Evolutionary conservation across 345 rosid species (phyloP), one percentile per base, ranked within the genome.

Genomic region (Acer campestre): DNA sequence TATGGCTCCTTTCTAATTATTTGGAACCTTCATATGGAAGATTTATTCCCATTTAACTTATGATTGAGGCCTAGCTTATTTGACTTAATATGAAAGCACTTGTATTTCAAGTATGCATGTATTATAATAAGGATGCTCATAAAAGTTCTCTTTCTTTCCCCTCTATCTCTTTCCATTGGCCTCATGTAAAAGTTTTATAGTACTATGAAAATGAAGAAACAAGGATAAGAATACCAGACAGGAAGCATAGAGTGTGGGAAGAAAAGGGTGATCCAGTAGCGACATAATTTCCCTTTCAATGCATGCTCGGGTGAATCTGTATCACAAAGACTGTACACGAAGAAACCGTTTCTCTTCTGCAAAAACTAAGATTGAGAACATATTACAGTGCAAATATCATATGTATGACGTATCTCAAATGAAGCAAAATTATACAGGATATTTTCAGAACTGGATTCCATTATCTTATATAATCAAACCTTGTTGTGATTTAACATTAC

Each of bases 261-360:
- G 97, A 78, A 96, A 96, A 70, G 99, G 98, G 85, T 96, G 98
- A 86, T 96, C 99, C 81, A 96, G 82, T 78, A 80, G 89, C 17
- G 97, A 86, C 79, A 91, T 92, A 51, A 96, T 96, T 84, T 93
- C 99, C 84, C 98, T 88, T 88, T 96, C 99, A 72, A 88, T 78
- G 84, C 98, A 89, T 77, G 98, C 92, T 85, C 99, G 89, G 80
- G 94, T 98, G 27, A 69, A 93, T 98, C 97, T 91, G 89, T 61
- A 75, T 40, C 64, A 42, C 17, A 70, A 64, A 18, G 2, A 55
- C 14, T 55, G 75, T 14, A 22, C 40, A 77, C 22, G 31, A 55
- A 38, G 53, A 9, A 67, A 56, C 56, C 17, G 5, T 56, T 16
- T 56, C 53, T 59, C 31, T 76, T 68, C 44, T 65, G 23, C 29